Evolutionary conservation across 306 rosid genomes (phyloP), one percentile per base, ranked within the genome.

Genomic region (Echinosophora koreensis): DNA sequence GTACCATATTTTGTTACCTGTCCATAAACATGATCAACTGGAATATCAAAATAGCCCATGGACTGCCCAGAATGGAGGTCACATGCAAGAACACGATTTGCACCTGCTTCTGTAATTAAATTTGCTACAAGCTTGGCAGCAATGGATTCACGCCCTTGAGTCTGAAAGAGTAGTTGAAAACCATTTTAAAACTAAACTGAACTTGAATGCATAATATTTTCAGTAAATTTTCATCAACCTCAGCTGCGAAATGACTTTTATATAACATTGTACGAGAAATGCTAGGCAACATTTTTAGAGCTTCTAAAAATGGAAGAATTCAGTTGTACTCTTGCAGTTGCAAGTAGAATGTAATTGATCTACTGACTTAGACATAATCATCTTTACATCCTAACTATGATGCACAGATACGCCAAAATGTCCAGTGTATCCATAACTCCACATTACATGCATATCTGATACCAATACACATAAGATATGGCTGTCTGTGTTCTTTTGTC

Each of bases 101-200:
- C 99, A 77, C 99, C 99, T 14, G 99, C 99, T 89, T 96, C 98
- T 16, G 99, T 96, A 68, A 96, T 96, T 73, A 96, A 89, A 87
- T 96, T 96, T 73, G 99, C 99, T 51, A 96, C 98, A 80, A 96
- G 99, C 84, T 96, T 96, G 78, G 99, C 99, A 10, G 99, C 98
- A 84, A 96, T 96, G n/a, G 99, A 96, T 86, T 96, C 98, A 74
- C 98, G 99, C 58, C 98, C 99, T 87, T 92, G 98, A 67, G 94
- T 89, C 98, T 96, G 93, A 76, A 77, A 88, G 42, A 69, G 59
- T 6, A 50, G 38, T 66, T 35, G 7, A 46, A 75, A 49, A 82
- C 59, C 56, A 35, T 61, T 52, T 41, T 41, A 37, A 77, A 39
- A 76, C 68, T n/a, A 62, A 58, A 74, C 32, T 50, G 35, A 61